Base-by-base conservation (phyloP, 352 stramenopile genomes). In the Globisporangium megalacanthum region DNA sequence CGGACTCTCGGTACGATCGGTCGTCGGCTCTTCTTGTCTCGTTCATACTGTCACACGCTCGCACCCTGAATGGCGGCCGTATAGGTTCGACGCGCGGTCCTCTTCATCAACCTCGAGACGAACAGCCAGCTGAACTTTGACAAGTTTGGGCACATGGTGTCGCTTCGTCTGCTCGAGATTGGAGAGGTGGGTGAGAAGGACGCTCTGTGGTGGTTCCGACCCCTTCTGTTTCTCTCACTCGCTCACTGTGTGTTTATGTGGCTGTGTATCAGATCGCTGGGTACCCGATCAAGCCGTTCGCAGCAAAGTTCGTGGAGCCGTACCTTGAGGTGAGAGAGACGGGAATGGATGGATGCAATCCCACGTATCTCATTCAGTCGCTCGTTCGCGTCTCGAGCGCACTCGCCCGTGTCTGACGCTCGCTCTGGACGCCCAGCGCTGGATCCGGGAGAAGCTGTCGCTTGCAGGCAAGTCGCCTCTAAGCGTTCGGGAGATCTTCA, bases 201-300 rank as follows among this genome's bases (percentile, higher is more conserved):
- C 10, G 35, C 31, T 2, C 3, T 46, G 19, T 49, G 22, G 10
- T 50, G 9, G 25, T 29, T 29, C 25, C n/a, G 4, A 31, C 6
- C 20, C 3, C 20, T 29, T 29, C 25, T 29, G 25, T 29, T 29
- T 4, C 20, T 11, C 44, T 37, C 17, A 49, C 11, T 54, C 10
- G 20, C 42, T 52, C 1, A 56, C 4, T 29, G 22, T 22, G 35
- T 15, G 17, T 19, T 22, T 56, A 22, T 54, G n/a, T 37, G 13
- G 11, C 7, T 49, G 46, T 6, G 44, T 54, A 35, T 15, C 41
- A 92, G 68, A 84, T 90, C 49, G 75, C 83, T 45, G 80, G 83
- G 2, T 92, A 92, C 35, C 83, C 83, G 11, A 88, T 92, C 47
- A 88, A 85, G 41, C 83, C 83, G 4, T 92, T 92, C 59, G 79